phyloP scores from a whole-genome alignment of 345 rosid genomes.

The Gossypium raimondii region DNA sequence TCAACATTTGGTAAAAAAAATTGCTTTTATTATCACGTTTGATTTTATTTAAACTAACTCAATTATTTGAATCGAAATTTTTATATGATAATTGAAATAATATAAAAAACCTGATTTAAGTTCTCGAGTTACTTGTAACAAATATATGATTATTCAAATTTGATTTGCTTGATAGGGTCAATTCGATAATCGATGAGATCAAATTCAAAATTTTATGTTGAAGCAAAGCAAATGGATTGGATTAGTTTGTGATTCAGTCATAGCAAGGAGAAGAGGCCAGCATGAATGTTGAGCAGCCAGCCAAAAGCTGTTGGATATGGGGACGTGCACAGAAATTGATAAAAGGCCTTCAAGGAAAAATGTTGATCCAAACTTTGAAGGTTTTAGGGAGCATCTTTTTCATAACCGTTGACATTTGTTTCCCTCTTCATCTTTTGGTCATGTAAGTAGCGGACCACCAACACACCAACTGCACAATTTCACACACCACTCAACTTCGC shows the following conservation, averaged over 20 bases:
- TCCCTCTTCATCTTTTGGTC: conserved; percentile 16
- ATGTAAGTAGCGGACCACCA: conserved; percentile 43
- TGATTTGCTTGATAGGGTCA: too few species aligned
- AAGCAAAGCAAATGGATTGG: not conserved
- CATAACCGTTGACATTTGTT: conserved; percentile 51
- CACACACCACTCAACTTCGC: conserved; percentile 39
- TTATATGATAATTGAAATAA: too few species aligned
- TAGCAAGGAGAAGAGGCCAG: not conserved
- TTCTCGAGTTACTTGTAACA: not conserved
- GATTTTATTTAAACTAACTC: too few species aligned
- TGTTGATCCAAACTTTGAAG: conserved; percentile 31
- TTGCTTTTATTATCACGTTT: not conserved
- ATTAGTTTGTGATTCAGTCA: conserved; percentile 27
- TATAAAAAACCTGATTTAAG: too few species aligned
- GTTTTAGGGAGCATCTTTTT: conserved; percentile 30
- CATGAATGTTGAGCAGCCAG: conserved; percentile 17
- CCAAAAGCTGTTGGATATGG: conserved; percentile 12
- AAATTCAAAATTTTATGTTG: not conserved
- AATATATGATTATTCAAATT: too few species aligned
- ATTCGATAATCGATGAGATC: too few species aligned
- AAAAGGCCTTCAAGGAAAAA: conserved; percentile 30
- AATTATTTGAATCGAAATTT: too few species aligned
- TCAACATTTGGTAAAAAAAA: not conserved
- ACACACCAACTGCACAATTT: conserved; percentile 42
- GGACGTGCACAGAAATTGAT: conserved; percentile 48